phyloP scores from a whole-genome alignment of 2,329 filamentous ascomycete species.

The Fusarium coicis region DNA sequence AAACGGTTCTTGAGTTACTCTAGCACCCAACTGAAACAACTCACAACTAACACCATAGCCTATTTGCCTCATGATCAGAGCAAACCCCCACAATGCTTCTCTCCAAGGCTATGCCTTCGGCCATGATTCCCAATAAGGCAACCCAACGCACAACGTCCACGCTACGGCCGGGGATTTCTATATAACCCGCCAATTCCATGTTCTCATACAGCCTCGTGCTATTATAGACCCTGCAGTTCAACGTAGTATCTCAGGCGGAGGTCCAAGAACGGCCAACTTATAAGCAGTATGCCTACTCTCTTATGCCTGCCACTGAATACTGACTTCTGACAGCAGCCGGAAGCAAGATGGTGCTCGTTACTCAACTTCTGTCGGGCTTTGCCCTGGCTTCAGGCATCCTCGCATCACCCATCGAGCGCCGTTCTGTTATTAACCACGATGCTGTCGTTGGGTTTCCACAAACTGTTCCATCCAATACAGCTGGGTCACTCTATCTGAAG shows the following conservation, averaged over 20 bases:
- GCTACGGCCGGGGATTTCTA: conserved; percentile 19
- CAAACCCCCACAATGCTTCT: conserved; percentile 30
- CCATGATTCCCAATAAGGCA: conserved; percentile 38
- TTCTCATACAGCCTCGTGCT: conserved; percentile 25
- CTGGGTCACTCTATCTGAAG: conserved; percentile 47
- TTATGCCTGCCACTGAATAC: not conserved
- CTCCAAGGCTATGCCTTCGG: conserved; percentile 26
- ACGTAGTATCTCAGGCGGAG: conserved; percentile 19
- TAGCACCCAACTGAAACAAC: not conserved
- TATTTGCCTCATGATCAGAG: conserved; percentile 4
- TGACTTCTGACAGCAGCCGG: not conserved
- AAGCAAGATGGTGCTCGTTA: conserved; percentile 34
- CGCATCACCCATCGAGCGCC: conserved; percentile 42
- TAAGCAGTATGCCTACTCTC: not conserved
- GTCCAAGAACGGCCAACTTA: conserved; percentile 10
- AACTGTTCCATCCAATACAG: conserved; percentile 44
- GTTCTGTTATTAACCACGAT: conserved; percentile 46
- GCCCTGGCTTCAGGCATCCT: conserved; percentile 31
- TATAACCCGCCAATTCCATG: conserved; percentile 42
- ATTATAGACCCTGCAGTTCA: conserved; percentile 19
- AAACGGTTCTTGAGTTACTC: not conserved
- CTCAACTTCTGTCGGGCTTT: conserved; percentile 35
- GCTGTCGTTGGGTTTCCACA: conserved; percentile 49
- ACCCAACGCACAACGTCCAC: conserved; percentile 13
- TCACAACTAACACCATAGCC: not conserved